Conservation (phyloP, 805 yeast species). For the Candida maris region DNA sequence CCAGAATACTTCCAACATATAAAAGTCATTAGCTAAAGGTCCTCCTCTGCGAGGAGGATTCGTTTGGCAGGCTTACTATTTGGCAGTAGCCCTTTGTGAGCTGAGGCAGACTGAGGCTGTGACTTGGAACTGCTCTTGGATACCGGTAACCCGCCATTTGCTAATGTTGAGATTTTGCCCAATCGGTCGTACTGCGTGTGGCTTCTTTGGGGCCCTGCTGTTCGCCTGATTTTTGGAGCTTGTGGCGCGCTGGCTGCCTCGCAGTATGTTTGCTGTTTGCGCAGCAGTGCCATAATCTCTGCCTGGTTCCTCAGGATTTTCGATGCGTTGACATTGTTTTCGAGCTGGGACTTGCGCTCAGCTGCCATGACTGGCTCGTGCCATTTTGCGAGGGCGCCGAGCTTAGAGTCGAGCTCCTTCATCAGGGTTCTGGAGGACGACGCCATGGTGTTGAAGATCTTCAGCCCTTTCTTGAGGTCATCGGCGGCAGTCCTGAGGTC, state of each 20-base stretch:
- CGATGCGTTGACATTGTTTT: slow-evolving; percentile 9
- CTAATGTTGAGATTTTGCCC: no score
- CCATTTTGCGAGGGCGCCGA: slow-evolving; percentile 5
- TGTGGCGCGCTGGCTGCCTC: no score
- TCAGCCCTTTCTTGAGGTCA: slow-evolving; percentile 7
- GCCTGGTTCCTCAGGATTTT: slow-evolving; percentile 13
- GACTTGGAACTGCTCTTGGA: no score
- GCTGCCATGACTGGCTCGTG: not conserved
- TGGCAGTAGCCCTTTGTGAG: no score
- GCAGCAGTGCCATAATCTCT: slow-evolving; percentile 6
- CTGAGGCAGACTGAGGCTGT: no score
- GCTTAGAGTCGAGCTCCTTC: slow-evolving; percentile 9
- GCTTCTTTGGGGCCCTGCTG: no score
- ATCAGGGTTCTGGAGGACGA: slow-evolving; percentile 10
- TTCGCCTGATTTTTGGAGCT: no score
- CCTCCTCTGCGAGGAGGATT: slow-evolving; percentile 5
- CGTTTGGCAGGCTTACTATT: slow-evolving; percentile 5
- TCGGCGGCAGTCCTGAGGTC: slow-evolving; percentile 11
- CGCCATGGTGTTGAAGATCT: slow-evolving; percentile 7
- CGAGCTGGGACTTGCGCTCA: slow-evolving; percentile 1
- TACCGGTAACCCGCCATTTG: no score
- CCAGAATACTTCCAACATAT: slow-evolving; percentile 1
- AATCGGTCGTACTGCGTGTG: no score
- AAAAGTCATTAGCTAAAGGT: no score
- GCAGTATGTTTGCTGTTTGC: slow-evolving; percentile 3